Base-by-base conservation (phyloP, 2,329 filamentous ascomycete genomes). In the Aspergillus ruber region DNA sequence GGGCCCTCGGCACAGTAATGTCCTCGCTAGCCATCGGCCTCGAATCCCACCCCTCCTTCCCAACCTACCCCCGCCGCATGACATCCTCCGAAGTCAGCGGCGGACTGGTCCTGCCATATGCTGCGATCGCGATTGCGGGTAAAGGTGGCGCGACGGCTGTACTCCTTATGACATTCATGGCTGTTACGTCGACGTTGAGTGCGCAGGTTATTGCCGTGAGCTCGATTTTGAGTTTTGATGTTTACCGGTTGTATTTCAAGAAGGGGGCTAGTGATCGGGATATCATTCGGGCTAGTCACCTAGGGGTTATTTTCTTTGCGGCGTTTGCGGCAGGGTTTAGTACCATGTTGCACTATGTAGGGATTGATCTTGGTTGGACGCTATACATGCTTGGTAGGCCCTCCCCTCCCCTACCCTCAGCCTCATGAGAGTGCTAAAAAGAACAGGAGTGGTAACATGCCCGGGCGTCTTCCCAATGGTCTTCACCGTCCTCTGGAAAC, bases 161-260 rank as follows among this genome's bases (percentile, higher is more conserved):
- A 2, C 53, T 69, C 0, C 54, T 71, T 3, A 67, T 70, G n/a
- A 65, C 61, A 1, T 71, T 71, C 56, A 71, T 71, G 69, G 67
- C 68, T 2, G 62, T 67, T 0, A 72, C 69, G 2, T 77, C 73
- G 0, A 78, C 75, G 0, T 68, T 77, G 2, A 76, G 73, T 0
- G 75, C 76, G 0, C 75, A 79, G 40, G 70, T 79, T 1, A 78
- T 79, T 42, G 74, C 76, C 1, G 75, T 78, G 2, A 76, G 73
- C 4, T 77, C 75, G 0, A 79, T 79, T 44, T 71, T 79, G 43
- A 74, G 70, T 42, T 80, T 79, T 44, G 76, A 79, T 40, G 74
- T 79, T 1, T 79, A 79, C 54, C 66, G 74, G 0, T 70, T 71
- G 13, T 78, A 79, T 50, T 64, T 77, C 51, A 76, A 77, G 45